Evolutionary conservation across 2,329 filamentous ascomycete species (phyloP).

Genomic region (Magnaporthiopsis rhizophila): DNA sequence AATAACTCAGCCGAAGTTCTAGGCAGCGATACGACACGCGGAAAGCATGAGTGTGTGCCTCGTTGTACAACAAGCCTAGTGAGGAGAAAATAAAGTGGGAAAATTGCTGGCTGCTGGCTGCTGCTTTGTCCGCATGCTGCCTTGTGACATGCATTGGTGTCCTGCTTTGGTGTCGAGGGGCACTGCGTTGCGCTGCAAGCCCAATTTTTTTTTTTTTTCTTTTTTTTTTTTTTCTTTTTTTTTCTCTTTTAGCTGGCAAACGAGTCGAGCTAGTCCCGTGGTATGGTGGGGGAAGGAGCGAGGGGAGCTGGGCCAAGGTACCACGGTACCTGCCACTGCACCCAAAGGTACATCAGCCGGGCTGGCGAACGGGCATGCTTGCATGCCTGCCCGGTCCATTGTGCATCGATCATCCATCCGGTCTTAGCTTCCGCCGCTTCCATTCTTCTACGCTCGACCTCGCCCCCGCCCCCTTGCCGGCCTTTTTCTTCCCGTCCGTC

Average conservation of each 20-base stretch:
- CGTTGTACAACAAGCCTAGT: no score
- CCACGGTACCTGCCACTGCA: no score
- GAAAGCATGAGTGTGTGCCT: no score
- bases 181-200: not conserved
- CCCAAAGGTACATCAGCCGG: no score
- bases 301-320: not conserved
- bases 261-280: not conserved
- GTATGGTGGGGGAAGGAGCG: not conserved
- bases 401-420: not conserved
- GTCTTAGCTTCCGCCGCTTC: not conserved
- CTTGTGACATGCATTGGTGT: not conserved
- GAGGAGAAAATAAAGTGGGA: no score
- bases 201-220: no score
- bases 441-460: not conserved
- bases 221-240: no score
- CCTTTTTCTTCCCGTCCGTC: slow-evolving; percentile 1
- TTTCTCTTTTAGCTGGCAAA: not conserved
- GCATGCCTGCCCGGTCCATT: not conserved
- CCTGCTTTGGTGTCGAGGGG: not conserved
- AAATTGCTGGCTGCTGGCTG: not conserved
- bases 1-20: no score
- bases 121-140: not conserved
- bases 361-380: not conserved
- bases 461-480: slow-evolving; percentile 1
- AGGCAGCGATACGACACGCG: no score